Evolutionary conservation across 768 basidiomycete genomes (phyloP).

Genomic region (Mycena polygramma): DNA sequence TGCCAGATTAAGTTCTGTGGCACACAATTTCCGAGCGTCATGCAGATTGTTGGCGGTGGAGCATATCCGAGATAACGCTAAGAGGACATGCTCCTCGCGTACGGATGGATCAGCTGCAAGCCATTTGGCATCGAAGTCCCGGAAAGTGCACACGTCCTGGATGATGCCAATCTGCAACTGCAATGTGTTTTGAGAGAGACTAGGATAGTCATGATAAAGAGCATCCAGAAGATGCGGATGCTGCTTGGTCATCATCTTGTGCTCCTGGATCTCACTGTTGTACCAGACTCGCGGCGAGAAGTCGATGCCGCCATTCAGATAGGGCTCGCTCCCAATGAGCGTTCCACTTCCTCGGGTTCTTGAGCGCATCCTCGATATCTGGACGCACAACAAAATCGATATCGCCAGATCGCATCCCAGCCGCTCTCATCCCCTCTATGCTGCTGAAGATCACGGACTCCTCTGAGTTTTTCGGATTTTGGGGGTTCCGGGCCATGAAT

Average conservation of each 20-base stretch:
- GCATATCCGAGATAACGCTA: not conserved
- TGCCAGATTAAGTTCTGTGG: not conserved
- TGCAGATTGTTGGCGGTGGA: not conserved
- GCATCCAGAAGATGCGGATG: not conserved
- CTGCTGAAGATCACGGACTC: too few species aligned
- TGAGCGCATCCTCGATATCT: slow-evolving; percentile 15
- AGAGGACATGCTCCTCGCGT: slow-evolving; percentile 5
- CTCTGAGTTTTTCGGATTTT: too few species aligned
- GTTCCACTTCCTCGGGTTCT: slow-evolving; percentile 16
- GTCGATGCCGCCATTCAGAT: not conserved
- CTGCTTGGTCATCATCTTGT: not conserved
- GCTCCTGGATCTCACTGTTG: not conserved
- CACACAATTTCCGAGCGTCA: not conserved
- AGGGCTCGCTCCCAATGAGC: slow-evolving; percentile 6
- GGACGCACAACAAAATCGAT: not conserved
- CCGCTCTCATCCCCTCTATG: too few species aligned
- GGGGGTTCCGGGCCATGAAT: too few species aligned
- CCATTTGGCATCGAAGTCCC: slow-evolving; percentile 14
- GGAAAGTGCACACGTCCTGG: slow-evolving; percentile 10
- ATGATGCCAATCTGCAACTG: not conserved
- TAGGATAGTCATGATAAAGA: not conserved
- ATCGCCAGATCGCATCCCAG: too few species aligned
- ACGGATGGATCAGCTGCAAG: not conserved
- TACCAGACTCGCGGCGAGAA: slow-evolving; percentile 7
- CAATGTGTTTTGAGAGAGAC: not conserved